phyloP scores from a whole-genome alignment of 2,329 filamentous ascomycete genomes.

The Pestalotiopsis sp. region DNA sequence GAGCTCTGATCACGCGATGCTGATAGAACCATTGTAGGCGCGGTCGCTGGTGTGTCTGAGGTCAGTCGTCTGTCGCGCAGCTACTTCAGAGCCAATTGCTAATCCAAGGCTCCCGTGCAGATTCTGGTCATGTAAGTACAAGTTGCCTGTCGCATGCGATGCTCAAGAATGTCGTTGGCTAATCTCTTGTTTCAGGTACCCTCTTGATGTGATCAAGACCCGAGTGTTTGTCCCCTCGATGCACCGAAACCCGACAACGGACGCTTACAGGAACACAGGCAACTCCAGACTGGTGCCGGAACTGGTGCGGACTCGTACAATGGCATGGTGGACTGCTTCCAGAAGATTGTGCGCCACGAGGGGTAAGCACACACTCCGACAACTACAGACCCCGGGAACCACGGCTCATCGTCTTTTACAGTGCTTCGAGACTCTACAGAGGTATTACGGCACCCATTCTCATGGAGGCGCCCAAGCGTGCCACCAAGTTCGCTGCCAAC shows the following conservation, averaged over 20 bases:
- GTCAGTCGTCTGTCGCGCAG: constrained; percentile 53
- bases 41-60: constrained; percentile 97
- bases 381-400: background rate
- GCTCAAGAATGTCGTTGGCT: constrained; percentile 19
- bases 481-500: constrained; percentile 98
- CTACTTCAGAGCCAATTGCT: constrained; percentile 26
- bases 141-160: constrained; percentile 16
- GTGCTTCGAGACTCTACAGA: constrained; percentile 88
- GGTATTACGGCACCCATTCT: constrained; percentile 95
- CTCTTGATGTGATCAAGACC: constrained; percentile 97
- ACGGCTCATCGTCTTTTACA: constrained; percentile 37
- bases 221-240: constrained; percentile 70
- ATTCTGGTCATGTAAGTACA: constrained; percentile 80
- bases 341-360: constrained; percentile 95
- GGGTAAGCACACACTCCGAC: constrained; percentile 61
- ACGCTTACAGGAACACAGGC: constrained; percentile 53
- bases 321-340: constrained; percentile 98
- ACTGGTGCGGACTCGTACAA: constrained; percentile 84
- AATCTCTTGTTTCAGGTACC: constrained; percentile 70
- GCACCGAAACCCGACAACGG: background rate
- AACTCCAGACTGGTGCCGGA: constrained; percentile 78
- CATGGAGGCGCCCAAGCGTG: constrained; percentile 89
- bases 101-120: constrained; percentile 45
- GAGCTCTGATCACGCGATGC: constrained; percentile 28
- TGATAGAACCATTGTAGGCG: constrained; percentile 55